A percentile compares a stretch with the other conserved stretches of the same genome.
Evolutionary conservation across 2,329 filamentous ascomycete species (phyloP).

Genomic region (Apiospora hydei): DNA sequence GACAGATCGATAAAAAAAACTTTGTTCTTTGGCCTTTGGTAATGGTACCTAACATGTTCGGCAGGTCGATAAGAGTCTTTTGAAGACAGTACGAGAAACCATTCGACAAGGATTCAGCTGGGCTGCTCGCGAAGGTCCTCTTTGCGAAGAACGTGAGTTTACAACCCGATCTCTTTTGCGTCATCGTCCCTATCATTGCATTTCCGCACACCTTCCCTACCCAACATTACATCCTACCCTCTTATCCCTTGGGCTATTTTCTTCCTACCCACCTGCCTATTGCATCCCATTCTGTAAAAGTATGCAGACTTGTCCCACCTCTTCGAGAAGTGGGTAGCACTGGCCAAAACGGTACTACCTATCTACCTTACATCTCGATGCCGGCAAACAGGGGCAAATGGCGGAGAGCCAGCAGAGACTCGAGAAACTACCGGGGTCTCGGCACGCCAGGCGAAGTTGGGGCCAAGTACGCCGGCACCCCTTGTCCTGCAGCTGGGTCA

Average conservation of each 20-base stretch:
- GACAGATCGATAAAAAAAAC: neutral
- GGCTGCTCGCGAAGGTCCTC: slow-evolving; percentile 92
- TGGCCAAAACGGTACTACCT: neutral
- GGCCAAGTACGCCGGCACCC: slow-evolving; percentile 3
- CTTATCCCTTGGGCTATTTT: neutral
- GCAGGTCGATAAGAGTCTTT: slow-evolving; percentile 87
- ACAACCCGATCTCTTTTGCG: slow-evolving; percentile 32
- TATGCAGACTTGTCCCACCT: neutral
- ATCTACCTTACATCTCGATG: slow-evolving; percentile 4
- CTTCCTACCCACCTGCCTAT: slow-evolving; percentile 14
- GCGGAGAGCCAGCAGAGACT: neutral
- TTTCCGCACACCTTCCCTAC: slow-evolving; percentile 27
- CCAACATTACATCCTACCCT: slow-evolving; percentile 9
- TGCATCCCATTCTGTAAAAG: neutral
- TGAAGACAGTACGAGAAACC: slow-evolving; percentile 87
- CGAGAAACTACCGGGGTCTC: slow-evolving; percentile 18
- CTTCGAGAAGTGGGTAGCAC: neutral
- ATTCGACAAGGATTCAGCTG: slow-evolving; percentile 97
- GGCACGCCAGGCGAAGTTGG: slow-evolving; percentile 9
- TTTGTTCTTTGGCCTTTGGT: neutral
- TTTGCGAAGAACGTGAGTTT: slow-evolving; percentile 95
- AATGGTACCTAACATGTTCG: slow-evolving; percentile 34
- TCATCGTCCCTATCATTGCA: slow-evolving; percentile 11
- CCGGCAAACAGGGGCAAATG: neutral
- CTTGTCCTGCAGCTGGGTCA: neutral